phyloP scores from a whole-genome alignment of 139 green algal genomes.

The Chlorokybus atmophyticus region DNA sequence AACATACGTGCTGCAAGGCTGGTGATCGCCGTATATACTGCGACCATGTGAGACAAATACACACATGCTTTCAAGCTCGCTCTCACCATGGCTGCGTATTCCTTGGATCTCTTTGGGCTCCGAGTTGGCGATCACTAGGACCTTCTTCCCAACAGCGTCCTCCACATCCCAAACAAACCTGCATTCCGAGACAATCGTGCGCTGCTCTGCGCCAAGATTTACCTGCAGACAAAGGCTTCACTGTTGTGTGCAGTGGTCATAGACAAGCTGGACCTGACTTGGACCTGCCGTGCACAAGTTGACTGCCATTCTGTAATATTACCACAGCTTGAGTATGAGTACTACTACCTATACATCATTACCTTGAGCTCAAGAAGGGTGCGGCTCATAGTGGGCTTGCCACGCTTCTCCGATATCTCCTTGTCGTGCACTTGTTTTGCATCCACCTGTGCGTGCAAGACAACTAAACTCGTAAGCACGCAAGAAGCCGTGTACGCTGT shows the following conservation, averaged over 20 bases:
- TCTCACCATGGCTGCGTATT: constrained; percentile 12
- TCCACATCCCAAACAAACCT: constrained; percentile 13
- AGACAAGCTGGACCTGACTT: too few species aligned
- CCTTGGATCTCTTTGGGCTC: constrained; percentile 3
- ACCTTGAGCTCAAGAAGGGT: background rate
- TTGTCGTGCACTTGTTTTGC: background rate
- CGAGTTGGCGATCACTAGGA: constrained; percentile 12
- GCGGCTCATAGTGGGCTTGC: constrained; percentile 1
- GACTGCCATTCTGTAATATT: too few species aligned
- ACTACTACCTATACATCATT: too few species aligned
- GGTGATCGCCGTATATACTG: too few species aligned
- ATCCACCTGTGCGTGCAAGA: background rate
- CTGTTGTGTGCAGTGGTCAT: too few species aligned
- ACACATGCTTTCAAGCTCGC: background rate
- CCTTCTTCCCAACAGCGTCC: constrained; percentile 23
- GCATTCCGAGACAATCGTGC: constrained; percentile 11
- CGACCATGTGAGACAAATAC: background rate
- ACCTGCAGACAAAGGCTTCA: too few species aligned
- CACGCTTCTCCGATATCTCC: background rate
- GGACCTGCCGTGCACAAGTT: too few species aligned
- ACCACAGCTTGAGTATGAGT: too few species aligned
- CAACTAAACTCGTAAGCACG: background rate
- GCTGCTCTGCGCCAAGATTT: constrained; percentile 9
- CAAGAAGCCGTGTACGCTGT: too few species aligned
- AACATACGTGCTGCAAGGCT: too few species aligned